Evolutionary conservation across 2,329 filamentous ascomycete species (phyloP).

Genomic region (Trichothecium sympodiale): DNA sequence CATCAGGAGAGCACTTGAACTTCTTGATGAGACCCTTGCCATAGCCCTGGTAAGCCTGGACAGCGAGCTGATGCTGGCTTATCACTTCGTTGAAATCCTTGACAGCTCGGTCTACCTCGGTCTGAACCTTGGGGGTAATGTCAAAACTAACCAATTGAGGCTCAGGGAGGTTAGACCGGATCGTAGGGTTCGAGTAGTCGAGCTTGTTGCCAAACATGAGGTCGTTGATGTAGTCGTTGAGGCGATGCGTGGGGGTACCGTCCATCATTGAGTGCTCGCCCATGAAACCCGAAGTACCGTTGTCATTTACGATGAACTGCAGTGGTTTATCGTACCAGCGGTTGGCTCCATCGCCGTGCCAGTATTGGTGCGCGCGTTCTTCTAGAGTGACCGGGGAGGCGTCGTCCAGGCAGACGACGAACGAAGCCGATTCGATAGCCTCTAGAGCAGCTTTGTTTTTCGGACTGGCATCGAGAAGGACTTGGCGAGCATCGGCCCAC

Average conservation of each 20-base stretch:
- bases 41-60: slow-evolving; percentile 94
- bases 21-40: slow-evolving; percentile 99
- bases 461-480: slow-evolving; percentile 64
- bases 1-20: slow-evolving; percentile 96
- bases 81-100: slow-evolving; percentile 76
- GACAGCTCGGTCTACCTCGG: slow-evolving; percentile 68
- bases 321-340: slow-evolving; percentile 97
- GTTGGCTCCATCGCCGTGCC: slow-evolving; percentile 94
- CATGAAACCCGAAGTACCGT: slow-evolving; percentile 94
- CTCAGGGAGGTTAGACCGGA: slow-evolving; percentile 77
- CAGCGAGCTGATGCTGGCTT: slow-evolving; percentile 75
- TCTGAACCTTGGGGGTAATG: slow-evolving; percentile 60
- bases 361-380: slow-evolving; percentile 92
- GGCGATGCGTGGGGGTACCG: slow-evolving; percentile 89
- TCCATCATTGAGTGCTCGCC: slow-evolving; percentile 99
- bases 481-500: slow-evolving; percentile 74
- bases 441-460: slow-evolving; percentile 69
- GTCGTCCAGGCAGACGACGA: slow-evolving; percentile 88
- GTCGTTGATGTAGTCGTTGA: slow-evolving; percentile 90
- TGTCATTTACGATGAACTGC: slow-evolving; percentile 97
- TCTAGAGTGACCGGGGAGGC: slow-evolving; percentile 84
- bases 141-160: slow-evolving; percentile 70
- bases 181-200: slow-evolving; percentile 66
- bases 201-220: slow-evolving; percentile 91
- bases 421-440: slow-evolving; percentile 78